Conservation (phyloP, 1,139 yeast genomes). For the Yamadazyma triangularis region DNA sequence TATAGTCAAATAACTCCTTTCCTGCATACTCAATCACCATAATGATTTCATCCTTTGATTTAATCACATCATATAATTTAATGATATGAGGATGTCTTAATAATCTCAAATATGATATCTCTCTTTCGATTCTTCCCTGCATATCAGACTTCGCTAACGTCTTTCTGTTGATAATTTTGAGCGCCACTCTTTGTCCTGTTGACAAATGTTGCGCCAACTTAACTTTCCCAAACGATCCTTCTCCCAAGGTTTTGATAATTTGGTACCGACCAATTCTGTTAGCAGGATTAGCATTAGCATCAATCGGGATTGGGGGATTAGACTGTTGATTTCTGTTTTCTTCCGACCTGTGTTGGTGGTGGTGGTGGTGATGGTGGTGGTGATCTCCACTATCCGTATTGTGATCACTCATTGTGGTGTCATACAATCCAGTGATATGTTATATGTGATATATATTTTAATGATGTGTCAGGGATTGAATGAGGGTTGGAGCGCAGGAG, state of each 20-base stretch:
- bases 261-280: slow-evolving; percentile 86
- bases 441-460: too few species aligned
- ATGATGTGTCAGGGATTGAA: too few species aligned
- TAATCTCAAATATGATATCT: slow-evolving; percentile 82
- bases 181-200: slow-evolving; percentile 91
- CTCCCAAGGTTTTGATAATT: slow-evolving; percentile 90
- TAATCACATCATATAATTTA: slow-evolving; percentile 92
- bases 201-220: slow-evolving; percentile 90
- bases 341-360: slow-evolving; percentile 12
- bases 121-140: slow-evolving; percentile 97
- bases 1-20: slow-evolving; percentile 91
- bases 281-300: slow-evolving; percentile 33
- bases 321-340: too few species aligned
- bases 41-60: slow-evolving; percentile 91
- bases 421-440: too few species aligned
- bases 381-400: slow-evolving; percentile 2
- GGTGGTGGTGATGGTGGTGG: slow-evolving; percentile 16
- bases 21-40: slow-evolving; percentile 99
- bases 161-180: slow-evolving; percentile 89
- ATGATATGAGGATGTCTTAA: slow-evolving; percentile 96
- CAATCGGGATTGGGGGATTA: slow-evolving; percentile 17
- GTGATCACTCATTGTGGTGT: background rate
- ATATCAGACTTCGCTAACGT: slow-evolving; percentile 93
- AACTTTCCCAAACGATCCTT: slow-evolving; percentile 97
- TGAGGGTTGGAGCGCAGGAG: too few species aligned